These are phyloP conservation scores for Cystobasidium tubakii DNA, from an alignment of 768 basidiomycete species.

Conservation along the genomic window DNA sequence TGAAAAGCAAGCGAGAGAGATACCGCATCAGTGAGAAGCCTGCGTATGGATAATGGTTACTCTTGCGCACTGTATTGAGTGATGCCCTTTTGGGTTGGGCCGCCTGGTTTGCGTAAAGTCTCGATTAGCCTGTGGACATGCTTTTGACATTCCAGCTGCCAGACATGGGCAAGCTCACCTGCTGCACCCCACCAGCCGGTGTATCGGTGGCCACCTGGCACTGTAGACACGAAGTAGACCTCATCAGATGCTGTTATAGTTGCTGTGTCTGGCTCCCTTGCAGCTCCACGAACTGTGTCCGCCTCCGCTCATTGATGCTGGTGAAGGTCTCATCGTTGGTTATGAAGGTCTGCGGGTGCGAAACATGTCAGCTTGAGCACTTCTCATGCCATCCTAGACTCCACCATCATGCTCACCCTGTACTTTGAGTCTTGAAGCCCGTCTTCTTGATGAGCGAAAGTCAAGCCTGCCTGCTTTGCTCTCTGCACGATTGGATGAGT, in stretches of 20 bases:
- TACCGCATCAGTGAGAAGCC: no score
- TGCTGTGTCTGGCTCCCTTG: not conserved
- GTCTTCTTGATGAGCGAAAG: not conserved
- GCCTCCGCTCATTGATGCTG: slow-evolving; percentile 22
- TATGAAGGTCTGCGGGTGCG: not conserved
- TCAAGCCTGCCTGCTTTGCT: slow-evolving; percentile 1
- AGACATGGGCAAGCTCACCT: slow-evolving; percentile 1
- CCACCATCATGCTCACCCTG: not conserved
- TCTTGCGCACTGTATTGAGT: slow-evolving; percentile 35
- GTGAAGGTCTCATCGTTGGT: slow-evolving; percentile 10
- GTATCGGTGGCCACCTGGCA: slow-evolving; percentile 20
- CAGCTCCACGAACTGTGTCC: not conserved
- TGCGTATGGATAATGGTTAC: no score
- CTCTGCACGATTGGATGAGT: slow-evolving; percentile 4
- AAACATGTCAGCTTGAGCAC: not conserved
- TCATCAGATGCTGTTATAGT: not conserved
- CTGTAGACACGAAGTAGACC: not conserved
- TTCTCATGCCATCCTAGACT: not conserved
- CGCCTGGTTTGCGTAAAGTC: slow-evolving; percentile 27
- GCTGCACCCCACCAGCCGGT: slow-evolving; percentile 39
- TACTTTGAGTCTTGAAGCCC: not conserved
- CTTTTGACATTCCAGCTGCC: not conserved
- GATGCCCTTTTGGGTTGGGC: slow-evolving; percentile 35
- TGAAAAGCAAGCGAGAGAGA: slow-evolving; percentile 4
- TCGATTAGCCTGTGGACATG: not conserved